phyloP scores from a whole-genome alignment of 495 filamentous ascomycete genomes.

The Penicillium ucsense region DNA sequence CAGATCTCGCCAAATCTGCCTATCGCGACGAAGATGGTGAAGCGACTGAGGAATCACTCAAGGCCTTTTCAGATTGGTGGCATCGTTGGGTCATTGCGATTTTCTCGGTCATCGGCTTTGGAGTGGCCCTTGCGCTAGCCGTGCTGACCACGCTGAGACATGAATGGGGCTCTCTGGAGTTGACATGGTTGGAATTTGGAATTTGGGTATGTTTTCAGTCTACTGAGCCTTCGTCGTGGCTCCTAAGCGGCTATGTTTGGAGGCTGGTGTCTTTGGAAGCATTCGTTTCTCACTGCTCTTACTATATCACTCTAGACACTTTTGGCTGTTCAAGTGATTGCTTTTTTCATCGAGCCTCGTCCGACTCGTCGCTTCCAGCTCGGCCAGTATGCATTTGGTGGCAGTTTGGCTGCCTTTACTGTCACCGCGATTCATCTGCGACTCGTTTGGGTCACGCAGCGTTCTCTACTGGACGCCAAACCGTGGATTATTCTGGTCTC shows the following conservation, averaged over 20 bases:
- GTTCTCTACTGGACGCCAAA: background rate
- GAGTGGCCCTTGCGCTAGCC: conserved; percentile 13
- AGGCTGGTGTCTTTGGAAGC: too few relatives aligned
- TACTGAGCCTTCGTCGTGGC: too few relatives aligned
- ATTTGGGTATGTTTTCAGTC: conserved; percentile 24
- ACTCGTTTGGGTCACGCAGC: conserved; percentile 8
- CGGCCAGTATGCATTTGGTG: conserved; percentile 20
- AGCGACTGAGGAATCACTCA: conserved; percentile 20
- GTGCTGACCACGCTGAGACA: conserved; percentile 11
- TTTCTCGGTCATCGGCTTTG: conserved; percentile 11
- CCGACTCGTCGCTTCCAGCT: conserved; percentile 21
- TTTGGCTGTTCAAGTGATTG: conserved; percentile 22
- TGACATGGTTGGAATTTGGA: conserved; percentile 25
- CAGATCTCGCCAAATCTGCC: conserved; percentile 9
- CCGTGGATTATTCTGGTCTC: conserved; percentile 11
- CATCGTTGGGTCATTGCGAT: conserved; percentile 13
- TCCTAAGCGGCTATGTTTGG: too few relatives aligned
- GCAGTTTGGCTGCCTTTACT: conserved; percentile 15
- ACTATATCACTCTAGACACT: conserved; percentile 9
- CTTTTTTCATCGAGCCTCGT: conserved; percentile 26
- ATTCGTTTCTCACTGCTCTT: too few relatives aligned
- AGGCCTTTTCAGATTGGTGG: conserved; percentile 22
- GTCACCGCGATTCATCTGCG: conserved; percentile 11
- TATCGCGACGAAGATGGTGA: conserved; percentile 26
- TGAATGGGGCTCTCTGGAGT: background rate